Evolutionary conservation across 2,329 filamentous ascomycete species (phyloP).

Genomic region (Sporothrix curviconia): DNA sequence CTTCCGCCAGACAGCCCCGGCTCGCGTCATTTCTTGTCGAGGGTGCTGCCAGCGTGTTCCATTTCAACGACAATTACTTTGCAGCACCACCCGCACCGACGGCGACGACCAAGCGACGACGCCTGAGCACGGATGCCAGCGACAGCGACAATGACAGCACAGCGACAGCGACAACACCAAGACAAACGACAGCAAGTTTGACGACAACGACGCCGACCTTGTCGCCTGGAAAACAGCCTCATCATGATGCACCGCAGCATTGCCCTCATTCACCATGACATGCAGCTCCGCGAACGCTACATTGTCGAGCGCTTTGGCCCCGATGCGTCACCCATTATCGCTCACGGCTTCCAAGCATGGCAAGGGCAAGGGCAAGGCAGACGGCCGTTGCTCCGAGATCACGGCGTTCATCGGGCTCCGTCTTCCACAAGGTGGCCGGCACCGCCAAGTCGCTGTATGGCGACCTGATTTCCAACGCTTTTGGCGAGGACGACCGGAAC

Average conservation of each 20-base stretch:
- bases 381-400: conserved; percentile 24
- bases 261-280: conserved; percentile 14
- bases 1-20: conserved; percentile 41
- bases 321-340: background rate
- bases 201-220: conserved; percentile 19
- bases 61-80: conserved; percentile 14
- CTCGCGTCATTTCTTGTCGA: conserved; percentile 38
- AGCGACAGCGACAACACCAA: background rate
- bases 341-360: background rate
- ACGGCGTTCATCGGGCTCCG: conserved; percentile 37
- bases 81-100: background rate
- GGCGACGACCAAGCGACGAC: background rate
- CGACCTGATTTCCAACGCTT: conserved; percentile 17
- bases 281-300: conserved; percentile 15
- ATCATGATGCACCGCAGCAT: conserved; percentile 10
- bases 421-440: conserved; percentile 34
- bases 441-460: conserved; percentile 29
- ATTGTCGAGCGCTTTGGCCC: conserved; percentile 15
- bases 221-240: conserved; percentile 15
- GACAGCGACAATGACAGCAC: background rate
- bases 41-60: conserved; percentile 31
- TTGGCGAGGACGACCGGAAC: conserved; percentile 9
- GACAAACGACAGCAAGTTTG: background rate
- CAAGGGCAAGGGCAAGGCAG: no score
- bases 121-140: background rate